Evolutionary conservation across 1,139 yeast species (phyloP), one percentile per base, ranked within the genome.

Genomic region (Geotrichum fermentans): DNA sequence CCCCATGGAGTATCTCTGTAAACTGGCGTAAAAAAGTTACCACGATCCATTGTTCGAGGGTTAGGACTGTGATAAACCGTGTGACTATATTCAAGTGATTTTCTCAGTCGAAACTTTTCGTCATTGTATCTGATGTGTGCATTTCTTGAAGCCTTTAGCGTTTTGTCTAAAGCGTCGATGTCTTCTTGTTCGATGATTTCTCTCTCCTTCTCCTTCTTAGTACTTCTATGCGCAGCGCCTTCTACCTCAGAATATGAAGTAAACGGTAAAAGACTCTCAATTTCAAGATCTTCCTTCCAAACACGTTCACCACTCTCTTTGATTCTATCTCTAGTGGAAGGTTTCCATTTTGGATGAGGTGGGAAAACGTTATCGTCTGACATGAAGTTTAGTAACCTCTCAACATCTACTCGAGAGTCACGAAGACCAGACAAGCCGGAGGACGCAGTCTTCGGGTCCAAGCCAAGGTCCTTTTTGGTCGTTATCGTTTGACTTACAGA

Each of bases 1-100:
- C 28, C 28, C 40, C 42, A 45, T 40, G 33, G 40, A 4, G 24
- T 34, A 20, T 40, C 45, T 43, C 54, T 56, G 46, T 54, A 60
- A 13, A 65, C 61, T 0, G 82, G 79, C 11, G 79, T 71, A 63
- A 80, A 80, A 56, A 79, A 79, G 55, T 77, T 77, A 2, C 69
- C 64, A 20, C 68, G 58, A 30, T 69, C 77, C 20, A 79, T 57
- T 0, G 78, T 65, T 30, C 75, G 64, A 6, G 77, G 71, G 18
- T 68, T 58, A 11, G 52, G 54, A 16, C 64, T 60, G 16, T 59
- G 56, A 55, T 61, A 55, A 56, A 52, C 50, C 38, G 69, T 66
- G 37, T 60, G 66, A 45, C 76, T 70, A 78, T 81, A 78, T 48
- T 79, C 83, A 56, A 67, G 78, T 0, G 84, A 82, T 43, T 73